Evolutionary conservation across 2,329 filamentous ascomycete genomes (phyloP).

Genomic region (Pseudocercospora fijiensis): DNA sequence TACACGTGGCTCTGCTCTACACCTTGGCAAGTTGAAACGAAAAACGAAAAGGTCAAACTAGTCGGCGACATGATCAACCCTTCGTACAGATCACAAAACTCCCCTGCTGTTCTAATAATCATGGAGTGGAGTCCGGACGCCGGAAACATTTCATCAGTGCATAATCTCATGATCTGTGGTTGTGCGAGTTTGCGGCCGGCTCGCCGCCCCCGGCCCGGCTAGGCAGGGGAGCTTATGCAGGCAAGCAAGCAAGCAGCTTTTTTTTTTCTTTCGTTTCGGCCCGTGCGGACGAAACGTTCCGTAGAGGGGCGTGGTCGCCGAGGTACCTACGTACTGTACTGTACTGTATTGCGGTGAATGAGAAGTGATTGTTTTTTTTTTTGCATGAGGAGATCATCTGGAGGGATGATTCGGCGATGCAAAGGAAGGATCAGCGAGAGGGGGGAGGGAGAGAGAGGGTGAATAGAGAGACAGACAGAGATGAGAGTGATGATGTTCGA

Average conservation of each 20-base stretch:
- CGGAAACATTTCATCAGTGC: not conserved
- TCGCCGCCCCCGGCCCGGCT: too few relatives aligned
- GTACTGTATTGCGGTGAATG: too few relatives aligned
- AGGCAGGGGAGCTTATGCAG: constrained; percentile 4
- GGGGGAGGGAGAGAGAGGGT: not conserved
- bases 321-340: too few relatives aligned
- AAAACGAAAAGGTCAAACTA: too few relatives aligned
- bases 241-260: not conserved
- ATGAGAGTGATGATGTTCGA: not conserved
- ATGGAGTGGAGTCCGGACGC: too few relatives aligned
- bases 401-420: not conserved
- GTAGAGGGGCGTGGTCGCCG: constrained; percentile 1
- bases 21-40: too few relatives aligned
- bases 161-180: too few relatives aligned
- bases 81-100: too few relatives aligned
- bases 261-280: too few relatives aligned
- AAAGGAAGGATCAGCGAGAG: not conserved
- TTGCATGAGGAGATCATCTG: not conserved
- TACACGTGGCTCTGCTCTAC: too few relatives aligned
- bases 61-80: too few relatives aligned
- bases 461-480: not conserved
- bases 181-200: not conserved
- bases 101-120: too few relatives aligned
- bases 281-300: not conserved
- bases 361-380: not conserved